A percentile compares a stretch with the other conserved stretches of the same genome.
phyloP scores from a whole-genome alignment of 2,329 filamentous ascomycete species.

The Aspergillus transmontanensis region DNA sequence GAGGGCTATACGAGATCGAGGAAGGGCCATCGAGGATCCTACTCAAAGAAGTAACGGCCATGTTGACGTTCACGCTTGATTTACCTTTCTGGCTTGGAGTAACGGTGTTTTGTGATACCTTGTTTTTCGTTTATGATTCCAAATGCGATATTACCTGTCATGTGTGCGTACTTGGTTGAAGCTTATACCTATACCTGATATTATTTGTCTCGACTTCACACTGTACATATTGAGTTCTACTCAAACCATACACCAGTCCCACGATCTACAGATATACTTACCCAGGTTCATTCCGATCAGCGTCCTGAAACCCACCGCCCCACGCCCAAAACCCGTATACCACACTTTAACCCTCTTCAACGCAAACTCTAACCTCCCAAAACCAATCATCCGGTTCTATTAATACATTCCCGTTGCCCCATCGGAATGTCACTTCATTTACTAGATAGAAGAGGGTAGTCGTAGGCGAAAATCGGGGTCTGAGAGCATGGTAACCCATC shows the following conservation, averaged over 20 bases:
- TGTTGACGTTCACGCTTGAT: slow-evolving; percentile 27
- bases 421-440: neutral
- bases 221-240: neutral
- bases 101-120: neutral
- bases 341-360: neutral
- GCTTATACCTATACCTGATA: neutral
- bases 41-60: slow-evolving; percentile 8
- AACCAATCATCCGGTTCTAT: neutral
- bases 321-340: neutral
- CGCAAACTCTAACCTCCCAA: neutral
- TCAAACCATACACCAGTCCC: neutral
- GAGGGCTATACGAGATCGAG: slow-evolving; percentile 28
- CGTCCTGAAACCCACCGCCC: neutral
- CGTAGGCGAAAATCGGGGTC: neutral
- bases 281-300: neutral
- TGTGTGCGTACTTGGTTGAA: neutral
- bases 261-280: neutral
- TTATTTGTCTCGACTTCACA: neutral
- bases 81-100: neutral
- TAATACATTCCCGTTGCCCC: neutral
- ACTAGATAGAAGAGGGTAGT: neutral
- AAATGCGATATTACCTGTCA: neutral
- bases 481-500: neutral
- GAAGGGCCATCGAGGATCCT: slow-evolving; percentile 12
- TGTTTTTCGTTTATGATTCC: neutral